Base-by-base conservation (phyloP, 257 asterid species). In the Lavandula angustifolia region DNA sequence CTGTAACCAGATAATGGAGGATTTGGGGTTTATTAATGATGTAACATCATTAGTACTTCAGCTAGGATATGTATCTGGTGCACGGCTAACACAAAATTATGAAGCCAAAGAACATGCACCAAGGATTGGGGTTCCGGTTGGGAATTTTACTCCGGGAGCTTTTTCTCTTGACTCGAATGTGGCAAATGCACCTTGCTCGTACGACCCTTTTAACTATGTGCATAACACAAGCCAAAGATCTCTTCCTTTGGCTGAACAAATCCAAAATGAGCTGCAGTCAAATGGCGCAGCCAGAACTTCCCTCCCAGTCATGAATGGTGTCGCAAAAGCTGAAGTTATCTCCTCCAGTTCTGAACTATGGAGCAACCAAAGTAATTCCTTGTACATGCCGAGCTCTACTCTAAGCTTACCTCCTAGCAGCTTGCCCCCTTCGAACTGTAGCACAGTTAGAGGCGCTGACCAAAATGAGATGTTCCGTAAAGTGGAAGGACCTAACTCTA, bases 61-160 rank as follows among this genome's bases (percentile, higher is more conserved):
- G 66, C 84, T 86, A 40, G 94, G 95, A 44, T 74, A 83, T 66
- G 83, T 78, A 27, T 82, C 92, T n/a, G 87, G 85, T 3, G 77
- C 76, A 61, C 65, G 81, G 73, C 71, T 76, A 16, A 74, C 94
- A 18, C 81, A 83, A 64, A 76, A 80, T 51, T 75, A 78, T 57
- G 72, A 64, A 43, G 72, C 78, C 27, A 80, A 74, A 54, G 84
- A 82, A 66, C 60, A 66, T 49, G 62, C 72, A 58, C 76, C 82
- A n/a, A 74, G 66, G 62, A 56, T 71, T 3, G 81, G 86, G 46
- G 63, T 73, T 29, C 80, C 92, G 4, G 65, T 74, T 3, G 82
- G 80, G 37, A 73, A 65, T 56, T 54, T 79, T 41, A 43, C 70
- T 31, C 68, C 64, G 18, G 61, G 73, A 11, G 79, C 64, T 60